Percentiles rank a stretch among this genome's conserved stretches.
These are phyloP conservation scores for Pyrrhoderma lamaoense DNA, from an alignment of 1,284 basidiomycete species.

Conservation along the genomic window DNA sequence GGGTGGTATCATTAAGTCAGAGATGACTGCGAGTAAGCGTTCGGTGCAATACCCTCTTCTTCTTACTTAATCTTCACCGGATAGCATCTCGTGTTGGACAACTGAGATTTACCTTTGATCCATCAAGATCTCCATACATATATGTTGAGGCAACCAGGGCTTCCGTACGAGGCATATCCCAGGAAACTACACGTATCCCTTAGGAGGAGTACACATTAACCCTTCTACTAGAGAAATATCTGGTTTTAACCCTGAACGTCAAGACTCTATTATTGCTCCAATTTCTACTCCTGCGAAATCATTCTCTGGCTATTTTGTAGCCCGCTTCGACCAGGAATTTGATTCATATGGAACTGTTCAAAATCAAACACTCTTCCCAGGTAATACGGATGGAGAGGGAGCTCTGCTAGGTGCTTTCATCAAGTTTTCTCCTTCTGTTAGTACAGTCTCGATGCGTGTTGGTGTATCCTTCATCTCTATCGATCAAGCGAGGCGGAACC, in stretches of 20 bases:
- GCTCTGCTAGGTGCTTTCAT: slow-evolving; percentile 53
- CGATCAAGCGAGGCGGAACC: slow-evolving; percentile 61
- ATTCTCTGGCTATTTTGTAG: slow-evolving; percentile 71
- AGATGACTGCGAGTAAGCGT: slow-evolving; percentile 64
- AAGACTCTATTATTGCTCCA: slow-evolving; percentile 66
- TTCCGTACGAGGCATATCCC: slow-evolving; percentile 50
- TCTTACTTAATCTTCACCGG: slow-evolving; percentile 7
- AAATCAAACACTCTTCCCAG: slow-evolving; percentile 38
- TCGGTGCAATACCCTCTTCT: slow-evolving; percentile 4
- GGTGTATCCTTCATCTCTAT: slow-evolving; percentile 76
- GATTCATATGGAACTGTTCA: slow-evolving; percentile 42
- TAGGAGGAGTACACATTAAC: slow-evolving; percentile 49
- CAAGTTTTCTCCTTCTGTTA: slow-evolving; percentile 35
- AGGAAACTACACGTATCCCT: slow-evolving; percentile 53
- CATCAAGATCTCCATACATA: slow-evolving; percentile 48
- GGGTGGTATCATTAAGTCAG: slow-evolving; percentile 46
- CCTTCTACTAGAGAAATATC: slow-evolving; percentile 47
- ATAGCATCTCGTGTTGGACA: slow-evolving; percentile 74
- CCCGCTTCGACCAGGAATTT: slow-evolving; percentile 55
- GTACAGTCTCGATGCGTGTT: slow-evolving; percentile 52
- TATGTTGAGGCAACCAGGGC: slow-evolving; percentile 66
- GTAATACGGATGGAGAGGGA: slow-evolving; percentile 24
- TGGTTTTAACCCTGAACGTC: slow-evolving; percentile 66
- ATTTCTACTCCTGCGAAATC: slow-evolving; percentile 35
- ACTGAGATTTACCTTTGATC: slow-evolving; percentile 62